Conservation (phyloP, 495 filamentous ascomycete genomes). For the Xylaria palmicola region DNA sequence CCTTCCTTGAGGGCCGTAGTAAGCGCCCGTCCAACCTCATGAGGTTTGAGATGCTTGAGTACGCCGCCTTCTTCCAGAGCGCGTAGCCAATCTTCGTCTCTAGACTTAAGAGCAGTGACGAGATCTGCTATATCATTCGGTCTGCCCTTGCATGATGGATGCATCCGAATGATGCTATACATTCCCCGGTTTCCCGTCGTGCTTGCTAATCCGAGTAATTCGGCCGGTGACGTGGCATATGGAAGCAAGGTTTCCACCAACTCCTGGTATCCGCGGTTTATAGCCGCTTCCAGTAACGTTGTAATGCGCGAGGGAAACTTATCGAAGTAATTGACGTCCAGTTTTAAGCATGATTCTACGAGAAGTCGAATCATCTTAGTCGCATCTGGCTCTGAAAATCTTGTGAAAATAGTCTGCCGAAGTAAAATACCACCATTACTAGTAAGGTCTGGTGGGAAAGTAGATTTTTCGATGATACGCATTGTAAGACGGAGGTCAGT, state of each 20-base stretch:
- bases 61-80: not conserved
- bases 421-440: too few relatives aligned
- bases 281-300: too few relatives aligned
- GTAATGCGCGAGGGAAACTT: not conserved
- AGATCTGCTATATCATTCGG: not conserved
- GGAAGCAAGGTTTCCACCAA: not conserved
- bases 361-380: not conserved
- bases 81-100: not conserved
- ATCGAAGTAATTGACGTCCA: not conserved
- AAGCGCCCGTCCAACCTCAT: not conserved
- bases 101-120: not conserved
- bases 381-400: not conserved
- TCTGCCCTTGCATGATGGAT: too few relatives aligned
- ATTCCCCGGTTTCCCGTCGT: not conserved
- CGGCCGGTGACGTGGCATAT: not conserved
- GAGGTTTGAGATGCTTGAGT: not conserved
- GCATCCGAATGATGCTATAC: not conserved
- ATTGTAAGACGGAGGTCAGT: not conserved
- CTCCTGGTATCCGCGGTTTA: not conserved
- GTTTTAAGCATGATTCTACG: not conserved
- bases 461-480: not conserved
- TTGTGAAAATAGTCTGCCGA: not conserved
- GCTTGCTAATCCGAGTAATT: not conserved
- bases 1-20: not conserved
- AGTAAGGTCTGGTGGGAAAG: not conserved